phyloP scores from a whole-genome alignment of 2,329 filamentous ascomycete genomes.

The Fusarium agapanthi region DNA sequence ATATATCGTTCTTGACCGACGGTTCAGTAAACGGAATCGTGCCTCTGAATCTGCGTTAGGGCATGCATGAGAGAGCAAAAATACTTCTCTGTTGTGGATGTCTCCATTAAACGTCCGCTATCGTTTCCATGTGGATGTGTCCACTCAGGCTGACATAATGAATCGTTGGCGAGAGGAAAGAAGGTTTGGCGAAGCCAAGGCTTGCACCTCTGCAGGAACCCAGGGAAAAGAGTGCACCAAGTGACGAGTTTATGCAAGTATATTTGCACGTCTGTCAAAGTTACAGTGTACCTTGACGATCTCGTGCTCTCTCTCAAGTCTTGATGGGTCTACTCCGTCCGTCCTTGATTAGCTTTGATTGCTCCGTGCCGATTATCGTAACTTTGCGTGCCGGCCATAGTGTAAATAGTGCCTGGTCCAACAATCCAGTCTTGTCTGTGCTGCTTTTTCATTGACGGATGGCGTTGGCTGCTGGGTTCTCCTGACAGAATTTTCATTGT shows the following conservation, averaged over 20 bases:
- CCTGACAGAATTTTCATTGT: conserved; percentile 47
- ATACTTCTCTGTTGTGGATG: conserved; percentile 9
- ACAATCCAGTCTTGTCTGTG: conserved; percentile 7
- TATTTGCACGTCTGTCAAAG: conserved; percentile 5
- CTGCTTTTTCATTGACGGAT: conserved; percentile 38
- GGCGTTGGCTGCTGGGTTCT: conserved; percentile 39
- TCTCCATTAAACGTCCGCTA: conserved; percentile 20
- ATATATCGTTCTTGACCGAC: conserved; percentile 38
- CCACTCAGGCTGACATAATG: conserved; percentile 26
- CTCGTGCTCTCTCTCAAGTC: neutral
- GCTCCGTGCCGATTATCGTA: conserved; percentile 14
- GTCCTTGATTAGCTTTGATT: neutral
- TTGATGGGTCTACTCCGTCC: neutral
- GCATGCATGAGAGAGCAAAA: conserved; percentile 33
- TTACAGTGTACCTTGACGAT: conserved; percentile 25
- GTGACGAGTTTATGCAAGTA: conserved; percentile 20
- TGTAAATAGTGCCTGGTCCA: conserved; percentile 32
- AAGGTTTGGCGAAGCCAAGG: conserved; percentile 34
- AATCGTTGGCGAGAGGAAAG: conserved; percentile 16
- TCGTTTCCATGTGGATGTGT: conserved; percentile 1
- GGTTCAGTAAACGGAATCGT: conserved; percentile 31
- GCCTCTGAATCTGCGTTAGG: conserved; percentile 32
- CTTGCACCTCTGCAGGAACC: conserved; percentile 31
- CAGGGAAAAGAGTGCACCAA: conserved; percentile 10
- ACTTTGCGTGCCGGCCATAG: conserved; percentile 17